A percentile compares a stretch with the other conserved stretches of the same genome.
These are phyloP conservation scores for Agrocybe praecox DNA, from an alignment of 768 basidiomycete species.

Conservation along the genomic window DNA sequence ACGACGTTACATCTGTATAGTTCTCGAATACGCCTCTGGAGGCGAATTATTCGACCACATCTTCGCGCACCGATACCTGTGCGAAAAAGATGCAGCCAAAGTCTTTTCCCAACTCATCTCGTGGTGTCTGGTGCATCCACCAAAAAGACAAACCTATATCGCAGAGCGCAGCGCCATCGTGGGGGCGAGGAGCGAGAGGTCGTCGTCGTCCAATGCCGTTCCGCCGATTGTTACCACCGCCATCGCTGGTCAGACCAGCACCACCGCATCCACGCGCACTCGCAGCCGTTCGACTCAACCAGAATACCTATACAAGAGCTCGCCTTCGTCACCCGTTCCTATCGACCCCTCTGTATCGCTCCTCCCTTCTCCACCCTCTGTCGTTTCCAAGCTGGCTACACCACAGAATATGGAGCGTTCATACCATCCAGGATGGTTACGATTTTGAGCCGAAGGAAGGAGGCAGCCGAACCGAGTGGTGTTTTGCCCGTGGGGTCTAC, in stretches of 20 bases:
- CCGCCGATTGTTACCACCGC: conserved; percentile 22
- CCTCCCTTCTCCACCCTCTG: conserved; percentile 18
- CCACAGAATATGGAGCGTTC: conserved; percentile 25
- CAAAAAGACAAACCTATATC: conserved; percentile 99
- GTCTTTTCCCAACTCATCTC: conserved; percentile 98
- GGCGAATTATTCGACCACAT: conserved; percentile 99
- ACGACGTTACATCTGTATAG: conserved; percentile 99
- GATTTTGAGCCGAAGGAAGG: too few relatives aligned
- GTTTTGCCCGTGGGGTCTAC: conserved; percentile 41
- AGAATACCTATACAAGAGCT: conserved; percentile 71
- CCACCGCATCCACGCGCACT: conserved; percentile 23
- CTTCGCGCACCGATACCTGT: conserved; percentile 94
- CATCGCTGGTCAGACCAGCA: not conserved
- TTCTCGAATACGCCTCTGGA: conserved; percentile 97
- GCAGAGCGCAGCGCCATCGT: conserved; percentile 63
- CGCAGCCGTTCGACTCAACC: conserved; percentile 66
- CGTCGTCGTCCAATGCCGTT: not conserved
- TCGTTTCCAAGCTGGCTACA: not conserved
- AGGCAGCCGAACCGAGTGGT: too few relatives aligned
- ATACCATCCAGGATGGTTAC: too few relatives aligned
- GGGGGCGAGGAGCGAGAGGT: conserved; percentile 26
- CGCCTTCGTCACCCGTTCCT: conserved; percentile 36
- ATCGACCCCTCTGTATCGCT: conserved; percentile 28
- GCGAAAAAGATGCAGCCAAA: conserved; percentile 91
- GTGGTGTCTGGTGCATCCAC: conserved; percentile 98